A percentile compares a stretch with the other conserved stretches of the same genome.
Conservation (phyloP, 345 rosid species). For the Kandelia obovata region DNA sequence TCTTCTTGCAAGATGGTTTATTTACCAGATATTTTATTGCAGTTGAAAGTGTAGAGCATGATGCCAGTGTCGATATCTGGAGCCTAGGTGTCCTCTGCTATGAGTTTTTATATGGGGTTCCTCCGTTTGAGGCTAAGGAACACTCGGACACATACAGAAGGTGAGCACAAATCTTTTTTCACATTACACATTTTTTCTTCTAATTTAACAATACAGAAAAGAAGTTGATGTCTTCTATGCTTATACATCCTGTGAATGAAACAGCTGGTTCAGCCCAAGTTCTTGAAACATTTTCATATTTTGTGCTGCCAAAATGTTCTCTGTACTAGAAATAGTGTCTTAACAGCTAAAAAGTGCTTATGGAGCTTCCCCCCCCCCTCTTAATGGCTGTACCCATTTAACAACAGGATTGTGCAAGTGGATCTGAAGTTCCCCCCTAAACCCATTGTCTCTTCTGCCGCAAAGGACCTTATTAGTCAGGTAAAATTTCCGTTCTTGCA, state of each 20-base stretch:
- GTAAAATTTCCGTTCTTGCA: conserved; percentile 23
- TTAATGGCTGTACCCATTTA: not conserved
- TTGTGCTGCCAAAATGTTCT: too few relatives aligned
- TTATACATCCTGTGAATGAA: too few relatives aligned
- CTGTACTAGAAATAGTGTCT: too few relatives aligned
- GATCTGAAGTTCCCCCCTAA: conserved; percentile 88
- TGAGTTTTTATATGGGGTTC: conserved; percentile 84
- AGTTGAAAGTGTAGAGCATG: conserved; percentile 97
- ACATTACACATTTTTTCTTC: too few relatives aligned
- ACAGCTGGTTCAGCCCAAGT: too few relatives aligned
- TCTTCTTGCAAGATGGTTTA: not conserved
- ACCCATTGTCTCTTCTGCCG: conserved; percentile 82
- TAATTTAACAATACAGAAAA: too few relatives aligned
- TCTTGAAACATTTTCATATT: too few relatives aligned
- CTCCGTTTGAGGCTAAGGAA: conserved; percentile 89
- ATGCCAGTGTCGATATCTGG: conserved; percentile 95
- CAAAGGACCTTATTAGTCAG: conserved; percentile 90
- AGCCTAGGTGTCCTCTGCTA: conserved; percentile 95
- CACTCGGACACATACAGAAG: conserved; percentile 95
- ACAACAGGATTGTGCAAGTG: conserved; percentile 84
- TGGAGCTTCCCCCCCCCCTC: too few relatives aligned
- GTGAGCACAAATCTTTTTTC: conserved; percentile 23
- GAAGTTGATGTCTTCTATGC: too few relatives aligned
- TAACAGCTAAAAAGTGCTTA: too few relatives aligned
- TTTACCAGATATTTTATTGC: conserved; percentile 15